Evolutionary conservation across 352 stramenopile species (phyloP), one percentile per base, ranked within the genome.

Genomic region (Globisporangium radiosum): DNA sequence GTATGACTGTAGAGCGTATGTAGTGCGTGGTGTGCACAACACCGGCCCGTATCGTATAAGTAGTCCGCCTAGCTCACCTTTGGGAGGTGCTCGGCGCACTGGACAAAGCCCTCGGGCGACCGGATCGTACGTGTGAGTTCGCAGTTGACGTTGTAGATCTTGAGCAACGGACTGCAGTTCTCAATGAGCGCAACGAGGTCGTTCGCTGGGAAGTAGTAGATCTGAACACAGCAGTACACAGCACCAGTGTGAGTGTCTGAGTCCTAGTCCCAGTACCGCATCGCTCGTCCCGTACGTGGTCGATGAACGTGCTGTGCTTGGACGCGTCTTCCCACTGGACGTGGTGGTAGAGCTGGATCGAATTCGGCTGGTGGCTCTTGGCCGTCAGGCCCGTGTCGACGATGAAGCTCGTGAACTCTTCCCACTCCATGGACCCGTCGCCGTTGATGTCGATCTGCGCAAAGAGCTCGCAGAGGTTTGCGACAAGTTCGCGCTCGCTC

Each of bases 331-430:
- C 78, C 78, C 82, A 92, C 25, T 63, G 67, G 37, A 85, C 76
- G 57, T 89, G 70, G 56, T 90, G 75, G 71, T 94, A 96, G 56
- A 77, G 74, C 63, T 91, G 84, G 51, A 96, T 95, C n/a, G 80
- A 92, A 65, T 92, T 90, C 58, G 80, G 85, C 56, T 92, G 81
- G 63, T 93, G 85, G 65, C 70, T 91, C 59, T 92, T 90, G 50
- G 78, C 75, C 5, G 78, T 87, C 42, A 92, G 73, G 10, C 85
- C 88, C 50, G 81, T 94, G 56, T 96, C 88, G 38, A 96, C 88
- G 57, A 96, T 94, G 69, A 94, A 96, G 13, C 75, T 88, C 53
- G 87, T 96, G 61, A 97, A 96, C 65, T 97, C 88, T 56, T 96
- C 87, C 88, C 88, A 97, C 64, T 96, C 87, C 83, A 96, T 92